A percentile compares a stretch with the other conserved stretches of the same genome.
These are phyloP conservation scores for Salvia miltiorrhiza DNA, from an alignment of 257 asterid genomes.

Conservation along the genomic window DNA sequence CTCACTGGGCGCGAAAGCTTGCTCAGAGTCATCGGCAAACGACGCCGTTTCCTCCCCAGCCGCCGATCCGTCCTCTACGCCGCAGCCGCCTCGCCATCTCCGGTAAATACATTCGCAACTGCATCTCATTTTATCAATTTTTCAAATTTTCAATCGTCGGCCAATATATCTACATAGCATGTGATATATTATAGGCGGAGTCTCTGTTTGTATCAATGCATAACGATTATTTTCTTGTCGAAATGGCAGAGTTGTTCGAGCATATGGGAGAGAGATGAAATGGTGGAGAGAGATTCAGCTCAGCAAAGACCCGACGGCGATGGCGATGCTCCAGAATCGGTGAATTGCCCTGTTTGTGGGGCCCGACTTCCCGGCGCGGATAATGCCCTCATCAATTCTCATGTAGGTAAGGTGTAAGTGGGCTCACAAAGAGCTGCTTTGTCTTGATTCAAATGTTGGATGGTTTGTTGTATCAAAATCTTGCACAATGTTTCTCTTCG, in stretches of 20 bases:
- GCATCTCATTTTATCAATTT: neutral
- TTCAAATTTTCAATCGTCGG: neutral
- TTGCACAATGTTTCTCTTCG: neutral
- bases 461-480: neutral
- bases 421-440: neutral
- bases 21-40: constrained; percentile 69
- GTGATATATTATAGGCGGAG: neutral
- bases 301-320: constrained; percentile 19
- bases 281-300: constrained; percentile 21
- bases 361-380: constrained; percentile 43
- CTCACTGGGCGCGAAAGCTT: constrained; percentile 78
- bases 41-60: constrained; percentile 70
- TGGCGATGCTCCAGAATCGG: constrained; percentile 33
- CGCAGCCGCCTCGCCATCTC: constrained; percentile 29
- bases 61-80: constrained; percentile 47
- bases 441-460: constrained; percentile 1
- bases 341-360: constrained; percentile 79
- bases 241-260: constrained; percentile 31
- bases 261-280: constrained; percentile 19
- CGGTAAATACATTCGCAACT: constrained; percentile 22
- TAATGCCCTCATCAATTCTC: constrained; percentile 57
- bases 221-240: neutral
- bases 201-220: neutral
- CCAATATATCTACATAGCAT: neutral
- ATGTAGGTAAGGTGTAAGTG: constrained; percentile 51